Conservation (phyloP, 2,329 filamentous ascomycete genomes). For the Colletotrichum viniferum region DNA sequence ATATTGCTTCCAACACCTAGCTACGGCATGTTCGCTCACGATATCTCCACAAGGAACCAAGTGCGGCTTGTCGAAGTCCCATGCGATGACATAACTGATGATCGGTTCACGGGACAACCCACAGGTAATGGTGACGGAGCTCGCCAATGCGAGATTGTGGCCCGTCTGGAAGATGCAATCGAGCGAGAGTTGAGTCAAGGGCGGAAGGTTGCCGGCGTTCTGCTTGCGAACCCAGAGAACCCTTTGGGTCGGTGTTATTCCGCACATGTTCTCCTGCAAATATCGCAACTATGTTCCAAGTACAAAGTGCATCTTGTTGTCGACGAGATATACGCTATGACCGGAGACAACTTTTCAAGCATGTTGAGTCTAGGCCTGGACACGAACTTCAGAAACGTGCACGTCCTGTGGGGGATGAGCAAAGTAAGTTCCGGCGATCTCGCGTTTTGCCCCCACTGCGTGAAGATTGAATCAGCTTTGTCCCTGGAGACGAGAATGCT, state of each 20-base stretch:
- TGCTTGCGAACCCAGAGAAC: constrained; percentile 4
- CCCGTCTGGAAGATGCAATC: background rate
- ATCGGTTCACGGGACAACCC: background rate
- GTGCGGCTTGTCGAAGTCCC: background rate
- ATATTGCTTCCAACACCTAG: background rate
- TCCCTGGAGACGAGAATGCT: background rate
- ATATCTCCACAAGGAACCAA: background rate
- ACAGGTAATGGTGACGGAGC: background rate
- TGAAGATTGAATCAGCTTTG: background rate
- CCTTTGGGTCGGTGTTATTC: constrained; percentile 1
- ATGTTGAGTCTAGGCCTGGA: constrained; percentile 4
- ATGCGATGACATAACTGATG: constrained; percentile 10
- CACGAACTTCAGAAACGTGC: background rate
- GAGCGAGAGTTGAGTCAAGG: background rate
- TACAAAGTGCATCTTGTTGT: constrained; percentile 1
- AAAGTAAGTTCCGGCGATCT: background rate
- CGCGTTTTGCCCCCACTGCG: background rate
- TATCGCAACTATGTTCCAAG: background rate
- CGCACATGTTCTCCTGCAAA: background rate
- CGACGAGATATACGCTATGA: constrained; percentile 3
- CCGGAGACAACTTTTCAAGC: background rate
- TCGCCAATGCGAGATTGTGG: background rate
- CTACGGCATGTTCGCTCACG: background rate
- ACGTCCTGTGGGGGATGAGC: constrained; percentile 6
- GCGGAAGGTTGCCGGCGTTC: background rate